Evolutionary conservation across 805 yeast species (phyloP).

Genomic region (Nakazawaea peltata): DNA sequence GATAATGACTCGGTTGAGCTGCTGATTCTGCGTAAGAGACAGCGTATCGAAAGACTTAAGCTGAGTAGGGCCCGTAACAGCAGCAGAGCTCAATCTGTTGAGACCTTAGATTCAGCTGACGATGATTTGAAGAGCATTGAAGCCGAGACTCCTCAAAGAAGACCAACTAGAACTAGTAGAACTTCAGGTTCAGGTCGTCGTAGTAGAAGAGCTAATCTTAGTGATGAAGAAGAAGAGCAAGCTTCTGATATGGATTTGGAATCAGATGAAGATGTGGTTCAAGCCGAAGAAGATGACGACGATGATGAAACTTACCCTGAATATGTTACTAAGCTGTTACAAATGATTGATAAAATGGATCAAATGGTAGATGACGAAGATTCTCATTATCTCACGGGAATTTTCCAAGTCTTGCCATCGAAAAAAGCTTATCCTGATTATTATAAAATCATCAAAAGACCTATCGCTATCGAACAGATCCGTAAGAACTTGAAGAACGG

Average conservation of each 20-base stretch:
- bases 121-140: conserved; percentile 19
- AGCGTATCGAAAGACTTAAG: conserved; percentile 28
- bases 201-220: conserved; percentile 14
- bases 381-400: conserved; percentile 36
- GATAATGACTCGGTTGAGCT: conserved; percentile 59
- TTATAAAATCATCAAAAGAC: conserved; percentile 52
- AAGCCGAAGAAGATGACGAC: conserved; percentile 12
- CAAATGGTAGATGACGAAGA: conserved; percentile 37
- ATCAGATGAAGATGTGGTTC: conserved; percentile 4
- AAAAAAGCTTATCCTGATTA: conserved; percentile 78
- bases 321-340: conserved; percentile 13
- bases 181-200: conserved; percentile 10
- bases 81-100: conserved; percentile 29
- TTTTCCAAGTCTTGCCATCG: conserved; percentile 68
- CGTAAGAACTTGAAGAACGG: conserved; percentile 36
- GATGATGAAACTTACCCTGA: conserved; percentile 13
- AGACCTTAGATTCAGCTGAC: conserved; percentile 20
- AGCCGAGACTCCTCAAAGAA: conserved; percentile 14
- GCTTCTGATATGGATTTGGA: too few species aligned
- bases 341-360: conserved; percentile 34
- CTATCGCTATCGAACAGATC: conserved; percentile 51
- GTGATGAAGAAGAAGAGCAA: conserved; percentile 1
- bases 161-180: background rate
- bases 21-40: conserved; percentile 46
- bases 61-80: too few species aligned